These are phyloP conservation scores for Pyricularia sp. DNA, from an alignment of 2,329 filamentous ascomycete species.

Conservation along the genomic window DNA sequence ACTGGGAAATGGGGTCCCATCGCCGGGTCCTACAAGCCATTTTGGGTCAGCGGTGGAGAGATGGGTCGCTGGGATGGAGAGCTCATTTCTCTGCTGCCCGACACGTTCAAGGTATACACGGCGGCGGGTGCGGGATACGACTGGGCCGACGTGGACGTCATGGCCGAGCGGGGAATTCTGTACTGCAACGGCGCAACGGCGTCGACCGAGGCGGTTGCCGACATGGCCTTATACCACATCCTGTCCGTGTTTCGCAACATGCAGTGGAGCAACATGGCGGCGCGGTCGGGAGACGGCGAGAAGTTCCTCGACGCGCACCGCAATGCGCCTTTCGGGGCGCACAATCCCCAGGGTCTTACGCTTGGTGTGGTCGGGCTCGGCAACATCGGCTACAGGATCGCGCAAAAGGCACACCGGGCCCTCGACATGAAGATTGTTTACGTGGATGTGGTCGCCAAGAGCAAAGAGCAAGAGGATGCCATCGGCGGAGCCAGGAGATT, in stretches of 20 bases:
- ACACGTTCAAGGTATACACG: slow-evolving; percentile 46
- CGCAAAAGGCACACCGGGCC: slow-evolving; percentile 39
- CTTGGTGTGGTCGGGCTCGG: slow-evolving; percentile 54
- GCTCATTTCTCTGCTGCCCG: slow-evolving; percentile 28
- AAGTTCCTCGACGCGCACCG: slow-evolving; percentile 1
- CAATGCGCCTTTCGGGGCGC: not conserved
- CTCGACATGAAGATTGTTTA: slow-evolving; percentile 51
- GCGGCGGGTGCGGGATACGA: slow-evolving; percentile 53
- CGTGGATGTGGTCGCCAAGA: slow-evolving; percentile 34
- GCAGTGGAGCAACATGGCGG: slow-evolving; percentile 34
- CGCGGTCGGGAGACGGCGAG: slow-evolving; percentile 28
- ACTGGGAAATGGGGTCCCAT: slow-evolving; percentile 32
- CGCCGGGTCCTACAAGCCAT: slow-evolving; percentile 11
- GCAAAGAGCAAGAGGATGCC: slow-evolving; percentile 32
- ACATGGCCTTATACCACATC: slow-evolving; percentile 31
- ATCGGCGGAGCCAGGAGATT: slow-evolving; percentile 15
- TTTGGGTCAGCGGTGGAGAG: slow-evolving; percentile 14
- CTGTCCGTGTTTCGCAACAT: slow-evolving; percentile 41
- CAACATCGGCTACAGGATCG: slow-evolving; percentile 42
- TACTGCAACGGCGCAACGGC: slow-evolving; percentile 33
- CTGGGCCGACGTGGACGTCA: slow-evolving; percentile 46
- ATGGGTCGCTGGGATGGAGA: slow-evolving; percentile 16
- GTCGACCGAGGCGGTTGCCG: slow-evolving; percentile 32
- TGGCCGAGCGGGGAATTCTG: slow-evolving; percentile 28
- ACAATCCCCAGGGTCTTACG: slow-evolving; percentile 41